Base-by-base conservation (phyloP, 345 rosid genomes). In the Euphorbia peplus region DNA sequence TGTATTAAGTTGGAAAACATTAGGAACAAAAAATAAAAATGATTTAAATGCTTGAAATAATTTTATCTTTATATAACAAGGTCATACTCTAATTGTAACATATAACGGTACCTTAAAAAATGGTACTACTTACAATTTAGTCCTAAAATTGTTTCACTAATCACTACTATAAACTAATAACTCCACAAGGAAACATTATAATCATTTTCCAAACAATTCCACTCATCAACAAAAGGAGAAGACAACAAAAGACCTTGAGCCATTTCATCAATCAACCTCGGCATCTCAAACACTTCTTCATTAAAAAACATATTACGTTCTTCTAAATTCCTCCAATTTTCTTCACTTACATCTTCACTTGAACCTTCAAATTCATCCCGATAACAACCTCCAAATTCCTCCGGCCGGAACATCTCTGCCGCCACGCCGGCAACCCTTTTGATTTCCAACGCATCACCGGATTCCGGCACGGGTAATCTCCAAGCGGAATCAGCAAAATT, bases 401-500 rank as follows among this genome's bases (percentile, higher is more conserved):
- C 35, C 3, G 82, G 80, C 80, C 86, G 64, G 14, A 85, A 84
- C 68, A 73, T 67, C 42, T 87, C 83, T 0, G 95, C 95, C 0
- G 92, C 95, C 63, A 83, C 84, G 0, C 73, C 70, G 0, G 95
- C 92, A 0, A 73, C 84, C 42, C 70, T 57, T 56, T 84, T 72
- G 21, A 89, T 87, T 26, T 76, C 86, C n/a, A 47, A 37, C 0
- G 88, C 77, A 16, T 79, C 76, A 16, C 12, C 75, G 0, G 92
- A 90, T 54, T 66, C 79, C 2, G 96, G 90, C 30, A 72, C 60
- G 0, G 89, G 96, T 7, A 87, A 70, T 12, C 81, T 79, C 89
- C 92, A 87, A 1, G 75, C 68, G 0, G 96, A 90, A 72, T 90
- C 96, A 0, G 88, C 86, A 60, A 87, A 90, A 70, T 90, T 90